Evolutionary conservation across 169 alveolate species (phyloP).

Genomic region (Pseudocohnilembus persalinus): DNA sequence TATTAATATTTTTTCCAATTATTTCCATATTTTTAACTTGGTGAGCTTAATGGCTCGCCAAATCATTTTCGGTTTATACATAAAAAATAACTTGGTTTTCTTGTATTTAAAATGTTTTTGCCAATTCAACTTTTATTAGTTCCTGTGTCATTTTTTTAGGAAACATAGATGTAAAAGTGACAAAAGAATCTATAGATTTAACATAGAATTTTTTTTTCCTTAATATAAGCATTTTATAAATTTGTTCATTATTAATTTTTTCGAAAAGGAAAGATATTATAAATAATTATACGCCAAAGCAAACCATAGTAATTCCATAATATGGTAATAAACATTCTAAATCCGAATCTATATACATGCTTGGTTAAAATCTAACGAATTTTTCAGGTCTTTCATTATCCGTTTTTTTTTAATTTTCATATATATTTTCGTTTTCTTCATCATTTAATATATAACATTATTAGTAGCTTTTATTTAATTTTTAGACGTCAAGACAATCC

Average conservation of each 20-base stretch:
- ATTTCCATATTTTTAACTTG: too few species aligned
- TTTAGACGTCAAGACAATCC: neutral
- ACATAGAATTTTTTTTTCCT: neutral
- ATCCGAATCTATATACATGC: neutral
- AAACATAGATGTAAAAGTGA: neutral
- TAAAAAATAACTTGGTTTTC: neutral
- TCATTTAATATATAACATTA: neutral
- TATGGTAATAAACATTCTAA: neutral
- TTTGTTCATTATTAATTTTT: too few species aligned
- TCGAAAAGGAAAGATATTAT: neutral
- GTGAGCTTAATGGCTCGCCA: too few species aligned
- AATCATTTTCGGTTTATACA: too few species aligned
- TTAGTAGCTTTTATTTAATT: too few species aligned
- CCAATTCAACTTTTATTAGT: neutral
- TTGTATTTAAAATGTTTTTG: neutral
- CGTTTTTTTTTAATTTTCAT: neutral
- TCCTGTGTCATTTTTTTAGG: neutral
- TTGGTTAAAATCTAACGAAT: neutral
- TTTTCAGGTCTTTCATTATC: neutral
- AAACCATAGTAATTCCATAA: neutral
- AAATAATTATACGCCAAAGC: neutral
- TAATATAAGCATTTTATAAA: neutral
- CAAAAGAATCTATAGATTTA: neutral
- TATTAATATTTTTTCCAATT: too few species aligned
- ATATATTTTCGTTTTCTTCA: neutral